Evolutionary conservation across 2,329 filamentous ascomycete genomes (phyloP).

Genomic region (Sclerotinia spermophila): DNA sequence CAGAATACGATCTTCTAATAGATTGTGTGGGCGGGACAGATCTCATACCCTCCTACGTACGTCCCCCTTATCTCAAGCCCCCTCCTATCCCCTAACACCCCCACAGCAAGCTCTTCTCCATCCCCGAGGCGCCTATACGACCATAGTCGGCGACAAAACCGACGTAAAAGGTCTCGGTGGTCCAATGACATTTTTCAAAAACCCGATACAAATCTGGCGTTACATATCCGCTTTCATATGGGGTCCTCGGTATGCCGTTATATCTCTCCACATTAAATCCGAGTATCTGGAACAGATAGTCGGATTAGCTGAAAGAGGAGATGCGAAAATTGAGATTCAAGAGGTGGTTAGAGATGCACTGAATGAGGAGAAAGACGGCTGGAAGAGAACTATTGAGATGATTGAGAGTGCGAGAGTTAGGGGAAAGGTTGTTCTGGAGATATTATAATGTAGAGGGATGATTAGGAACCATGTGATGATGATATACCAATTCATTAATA

Average conservation of each 20-base stretch:
- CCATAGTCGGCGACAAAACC: slow-evolving; percentile 35
- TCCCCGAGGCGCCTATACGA: slow-evolving; percentile 32
- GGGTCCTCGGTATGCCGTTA: slow-evolving; percentile 33
- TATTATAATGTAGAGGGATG: not conserved
- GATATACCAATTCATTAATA: not conserved
- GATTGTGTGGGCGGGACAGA: slow-evolving; percentile 40
- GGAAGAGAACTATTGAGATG: slow-evolving; percentile 19
- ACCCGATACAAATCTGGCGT: slow-evolving; percentile 29
- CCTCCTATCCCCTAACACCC: slow-evolving; percentile 1
- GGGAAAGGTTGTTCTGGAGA: slow-evolving; percentile 23
- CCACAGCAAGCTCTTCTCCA: slow-evolving; percentile 29
- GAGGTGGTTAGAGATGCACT: slow-evolving; percentile 21
- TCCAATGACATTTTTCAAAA: slow-evolving; percentile 32
- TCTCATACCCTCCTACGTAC: slow-evolving; percentile 29
- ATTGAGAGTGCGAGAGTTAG: slow-evolving; percentile 20
- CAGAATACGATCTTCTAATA: slow-evolving; percentile 29
- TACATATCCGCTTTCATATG: slow-evolving; percentile 33
- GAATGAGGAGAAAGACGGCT: slow-evolving; percentile 17
- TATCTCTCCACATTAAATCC: slow-evolving; percentile 20
- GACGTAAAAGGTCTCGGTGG: slow-evolving; percentile 29
- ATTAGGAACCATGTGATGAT: not conserved
- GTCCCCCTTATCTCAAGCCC: not conserved
- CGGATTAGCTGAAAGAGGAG: slow-evolving; percentile 18
- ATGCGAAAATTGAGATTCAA: slow-evolving; percentile 20
- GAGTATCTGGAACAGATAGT: slow-evolving; percentile 18